Conservation (phyloP, 108 stramenopile species). For the Aureococcus anophagefferens region DNA sequence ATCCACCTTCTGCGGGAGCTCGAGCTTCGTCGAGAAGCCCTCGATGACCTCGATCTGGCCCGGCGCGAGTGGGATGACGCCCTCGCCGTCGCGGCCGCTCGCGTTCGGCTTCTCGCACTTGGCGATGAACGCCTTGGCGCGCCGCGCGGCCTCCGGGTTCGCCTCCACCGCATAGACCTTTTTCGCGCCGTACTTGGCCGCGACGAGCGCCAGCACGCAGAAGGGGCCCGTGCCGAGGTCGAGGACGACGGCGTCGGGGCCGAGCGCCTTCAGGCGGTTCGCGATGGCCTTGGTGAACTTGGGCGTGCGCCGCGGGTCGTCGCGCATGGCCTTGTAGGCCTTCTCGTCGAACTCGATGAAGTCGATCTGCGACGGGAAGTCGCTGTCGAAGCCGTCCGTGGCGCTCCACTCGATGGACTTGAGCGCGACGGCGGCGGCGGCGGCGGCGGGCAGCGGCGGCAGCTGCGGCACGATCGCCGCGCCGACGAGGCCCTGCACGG, state of each 20-base stretch:
- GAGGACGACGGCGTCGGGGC: constrained; percentile 32
- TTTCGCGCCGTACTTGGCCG: constrained; percentile 50
- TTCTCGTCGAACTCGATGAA: constrained; percentile 54
- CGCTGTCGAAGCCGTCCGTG: neutral
- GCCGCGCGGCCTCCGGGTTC: constrained; percentile 31
- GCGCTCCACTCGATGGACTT: neutral
- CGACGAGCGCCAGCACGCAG: constrained; percentile 54
- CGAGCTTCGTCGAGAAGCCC: constrained; percentile 54
- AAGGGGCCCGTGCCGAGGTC: constrained; percentile 63
- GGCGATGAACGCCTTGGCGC: constrained; percentile 29
- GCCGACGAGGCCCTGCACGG: no score
- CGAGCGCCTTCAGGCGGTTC: constrained; percentile 28
- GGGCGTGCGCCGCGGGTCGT: constrained; percentile 50
- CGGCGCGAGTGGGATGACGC: neutral
- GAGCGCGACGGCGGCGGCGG: neutral
- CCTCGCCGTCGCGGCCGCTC: neutral
- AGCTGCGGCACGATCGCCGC: no score
- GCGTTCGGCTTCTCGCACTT: constrained; percentile 10
- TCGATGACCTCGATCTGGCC: constrained; percentile 48
- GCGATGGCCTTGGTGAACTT: constrained; percentile 43
- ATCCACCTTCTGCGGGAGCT: constrained; percentile 53
- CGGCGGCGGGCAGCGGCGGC: no score
- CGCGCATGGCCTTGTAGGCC: constrained; percentile 53
- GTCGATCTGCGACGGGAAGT: constrained; percentile 14
- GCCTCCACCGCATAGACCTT: constrained; percentile 64